A percentile compares a stretch with the other conserved stretches of the same genome.
phyloP scores from a whole-genome alignment of 2,329 filamentous ascomycete species.

The Fusarium oxysporum region DNA sequence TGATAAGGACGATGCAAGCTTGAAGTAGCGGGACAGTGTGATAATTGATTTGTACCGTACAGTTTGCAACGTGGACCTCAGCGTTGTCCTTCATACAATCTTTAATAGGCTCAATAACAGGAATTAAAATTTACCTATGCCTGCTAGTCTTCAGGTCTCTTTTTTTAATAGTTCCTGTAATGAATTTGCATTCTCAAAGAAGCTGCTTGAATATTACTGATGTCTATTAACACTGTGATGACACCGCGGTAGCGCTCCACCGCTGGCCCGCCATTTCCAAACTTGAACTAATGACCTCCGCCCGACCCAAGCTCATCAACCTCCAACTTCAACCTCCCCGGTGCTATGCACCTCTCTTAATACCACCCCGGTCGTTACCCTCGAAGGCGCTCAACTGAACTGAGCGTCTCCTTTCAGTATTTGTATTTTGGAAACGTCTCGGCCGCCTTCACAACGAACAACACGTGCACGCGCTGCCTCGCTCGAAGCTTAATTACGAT shows the following conservation, averaged over 20 bases:
- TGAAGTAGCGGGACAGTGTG: neutral
- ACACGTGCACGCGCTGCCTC: conserved; percentile 31
- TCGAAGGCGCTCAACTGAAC: conserved; percentile 22
- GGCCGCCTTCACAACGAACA: neutral
- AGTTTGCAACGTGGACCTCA: accelerated
- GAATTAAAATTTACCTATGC: accelerated
- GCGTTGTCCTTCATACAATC: accelerated
- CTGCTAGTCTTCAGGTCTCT: accelerated
- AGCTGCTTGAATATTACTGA: accelerated
- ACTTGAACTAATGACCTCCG: conserved; percentile 39
- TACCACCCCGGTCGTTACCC: conserved; percentile 29
- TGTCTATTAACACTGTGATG: conserved; percentile 31
- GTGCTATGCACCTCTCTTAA: conserved; percentile 43
- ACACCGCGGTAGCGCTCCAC: conserved; percentile 20
- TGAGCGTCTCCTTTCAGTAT: neutral
- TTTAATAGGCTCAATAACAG: no score
- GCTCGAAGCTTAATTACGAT: conserved; percentile 21
- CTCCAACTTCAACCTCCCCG: conserved; percentile 30
- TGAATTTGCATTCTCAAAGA: accelerated
- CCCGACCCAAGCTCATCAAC: conserved; percentile 43
- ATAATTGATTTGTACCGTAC: accelerated
- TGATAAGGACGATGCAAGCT: neutral
- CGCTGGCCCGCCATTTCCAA: conserved; percentile 39
- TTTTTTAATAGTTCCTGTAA: accelerated
- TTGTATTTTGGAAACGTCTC: neutral